Percentiles rank a stretch among this genome's conserved stretches.
Evolutionary conservation across 768 basidiomycete species (phyloP).

Genomic region (Agrocybe pediades): DNA sequence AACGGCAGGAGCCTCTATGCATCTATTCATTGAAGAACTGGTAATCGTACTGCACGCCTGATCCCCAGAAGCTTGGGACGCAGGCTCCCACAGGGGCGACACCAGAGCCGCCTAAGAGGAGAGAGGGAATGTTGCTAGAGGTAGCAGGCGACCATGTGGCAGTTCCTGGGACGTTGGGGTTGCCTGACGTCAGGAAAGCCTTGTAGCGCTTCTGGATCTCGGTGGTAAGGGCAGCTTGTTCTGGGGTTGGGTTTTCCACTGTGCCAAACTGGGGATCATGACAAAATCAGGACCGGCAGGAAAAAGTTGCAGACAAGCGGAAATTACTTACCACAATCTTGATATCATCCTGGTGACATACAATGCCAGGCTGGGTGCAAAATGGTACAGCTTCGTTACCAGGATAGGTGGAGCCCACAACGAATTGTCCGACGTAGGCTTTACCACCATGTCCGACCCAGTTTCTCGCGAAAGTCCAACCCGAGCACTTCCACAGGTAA

Average conservation of each 20-base stretch:
- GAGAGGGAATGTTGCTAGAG: slow-evolving; percentile 51
- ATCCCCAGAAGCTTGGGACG: slow-evolving; percentile 68
- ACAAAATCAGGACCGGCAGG: slow-evolving; percentile 5
- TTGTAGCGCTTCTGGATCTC: slow-evolving; percentile 73
- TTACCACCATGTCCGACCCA: slow-evolving; percentile 67
- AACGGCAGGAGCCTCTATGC: background rate
- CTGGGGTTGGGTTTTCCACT: slow-evolving; percentile 50
- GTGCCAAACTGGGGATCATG: slow-evolving; percentile 50
- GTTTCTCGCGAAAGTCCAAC: slow-evolving; percentile 69
- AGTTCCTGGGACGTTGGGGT: slow-evolving; percentile 57
- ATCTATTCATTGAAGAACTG: slow-evolving; percentile 55
- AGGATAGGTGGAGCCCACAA: slow-evolving; percentile 71
- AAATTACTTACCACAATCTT: slow-evolving; percentile 62
- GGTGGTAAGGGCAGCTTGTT: slow-evolving; percentile 57
- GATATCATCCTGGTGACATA: slow-evolving; percentile 86
- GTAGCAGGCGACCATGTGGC: slow-evolving; percentile 58
- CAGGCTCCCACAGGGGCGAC: slow-evolving; percentile 59
- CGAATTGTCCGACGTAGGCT: slow-evolving; percentile 68
- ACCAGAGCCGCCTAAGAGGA: slow-evolving; percentile 62
- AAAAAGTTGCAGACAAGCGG: background rate
- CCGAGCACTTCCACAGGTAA: slow-evolving; percentile 68
- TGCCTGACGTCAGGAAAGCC: slow-evolving; percentile 61
- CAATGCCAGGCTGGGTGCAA: slow-evolving; percentile 56
- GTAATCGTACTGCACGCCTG: slow-evolving; percentile 66
- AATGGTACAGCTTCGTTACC: slow-evolving; percentile 56